A percentile compares a stretch with the other conserved stretches of the same genome.
These are phyloP conservation scores for Umbellularia californica DNA, from an alignment of 164 flowering plant species.

Conservation along the genomic window DNA sequence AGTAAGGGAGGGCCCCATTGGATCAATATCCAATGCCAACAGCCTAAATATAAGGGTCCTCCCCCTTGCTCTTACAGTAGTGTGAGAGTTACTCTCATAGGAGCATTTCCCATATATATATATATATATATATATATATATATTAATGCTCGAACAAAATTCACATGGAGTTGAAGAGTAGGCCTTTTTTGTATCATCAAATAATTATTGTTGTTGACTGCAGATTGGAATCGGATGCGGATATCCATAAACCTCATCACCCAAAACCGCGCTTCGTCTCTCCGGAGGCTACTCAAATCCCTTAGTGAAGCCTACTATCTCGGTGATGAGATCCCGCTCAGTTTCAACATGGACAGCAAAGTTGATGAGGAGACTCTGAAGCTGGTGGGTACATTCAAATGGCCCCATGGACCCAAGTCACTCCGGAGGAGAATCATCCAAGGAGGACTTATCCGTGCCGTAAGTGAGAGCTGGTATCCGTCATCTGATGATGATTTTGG, in stretches of 20 bases:
- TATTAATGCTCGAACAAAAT: too few relatives aligned
- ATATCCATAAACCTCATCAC: slow-evolving; percentile 84
- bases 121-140: too few relatives aligned
- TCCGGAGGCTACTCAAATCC: slow-evolving; percentile 76
- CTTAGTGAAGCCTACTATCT: slow-evolving; percentile 66
- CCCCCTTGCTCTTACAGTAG: too few relatives aligned
- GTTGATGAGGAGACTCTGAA: slow-evolving; percentile 75
- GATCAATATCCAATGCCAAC: too few relatives aligned
- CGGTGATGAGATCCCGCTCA: slow-evolving; percentile 77
- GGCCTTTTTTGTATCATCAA: too few relatives aligned
- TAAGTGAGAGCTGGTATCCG: slow-evolving; percentile 99
- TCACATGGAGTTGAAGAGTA: too few relatives aligned
- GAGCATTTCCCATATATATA: too few relatives aligned
- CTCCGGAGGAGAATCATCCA: slow-evolving; percentile 86
- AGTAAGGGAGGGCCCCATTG: too few relatives aligned
- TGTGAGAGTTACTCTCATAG: too few relatives aligned
- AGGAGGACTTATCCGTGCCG: slow-evolving; percentile 95
- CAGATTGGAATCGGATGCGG: slow-evolving; percentile 96
- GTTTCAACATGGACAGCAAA: slow-evolving; percentile 95
- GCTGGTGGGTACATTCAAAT: slow-evolving; percentile 55
- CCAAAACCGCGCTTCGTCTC: slow-evolving; percentile 72
- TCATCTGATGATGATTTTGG: slow-evolving; percentile 84
- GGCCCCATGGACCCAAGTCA: slow-evolving; percentile 93
- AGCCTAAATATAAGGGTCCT: too few relatives aligned
- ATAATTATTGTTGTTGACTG: slow-evolving; percentile 1